Percentiles rank a stretch among this genome's conserved stretches.
phyloP scores from a whole-genome alignment of 331 rosid species.

The Arachis monticola region DNA sequence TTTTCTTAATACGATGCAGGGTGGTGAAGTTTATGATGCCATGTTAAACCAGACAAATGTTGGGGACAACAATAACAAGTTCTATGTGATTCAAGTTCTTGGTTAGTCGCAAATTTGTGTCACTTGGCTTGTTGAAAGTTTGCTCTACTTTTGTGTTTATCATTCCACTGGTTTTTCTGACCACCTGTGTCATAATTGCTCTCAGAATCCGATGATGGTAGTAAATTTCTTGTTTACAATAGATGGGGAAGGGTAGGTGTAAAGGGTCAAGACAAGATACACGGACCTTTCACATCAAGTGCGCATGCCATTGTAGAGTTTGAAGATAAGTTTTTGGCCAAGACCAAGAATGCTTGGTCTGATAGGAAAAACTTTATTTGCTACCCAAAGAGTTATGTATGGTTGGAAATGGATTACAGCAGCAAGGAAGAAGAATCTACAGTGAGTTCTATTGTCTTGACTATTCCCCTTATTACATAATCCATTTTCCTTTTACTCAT shows the following conservation, averaged over 20 bases:
- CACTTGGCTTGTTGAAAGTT: constrained; percentile 22
- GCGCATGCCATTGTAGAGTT: constrained; percentile 70
- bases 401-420: constrained; percentile 92
- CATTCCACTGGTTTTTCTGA: constrained; percentile 26
- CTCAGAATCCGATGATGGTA: constrained; percentile 86
- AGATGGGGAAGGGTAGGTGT: constrained; percentile 98
- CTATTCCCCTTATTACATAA: constrained; percentile 4
- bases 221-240: constrained; percentile 72
- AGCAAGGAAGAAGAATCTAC: constrained; percentile 56
- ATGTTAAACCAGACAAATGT: constrained; percentile 94
- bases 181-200: constrained; percentile 18
- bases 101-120: background rate
- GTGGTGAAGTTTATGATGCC: constrained; percentile 80
- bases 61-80: constrained; percentile 84
- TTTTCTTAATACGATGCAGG: constrained; percentile 52
- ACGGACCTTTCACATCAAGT: constrained; percentile 65
- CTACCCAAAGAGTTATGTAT: constrained; percentile 67
- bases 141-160: constrained; percentile 1
- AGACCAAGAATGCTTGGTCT: constrained; percentile 83
- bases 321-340: constrained; percentile 67
- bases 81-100: constrained; percentile 84
- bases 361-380: constrained; percentile 57
- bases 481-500: constrained; percentile 29
- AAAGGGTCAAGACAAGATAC: constrained; percentile 80
- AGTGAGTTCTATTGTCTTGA: constrained; percentile 56